Percentiles rank a stretch among this genome's conserved stretches.
These are phyloP conservation scores for Pichia sp. DNA, from an alignment of 1,139 yeast species.

Conservation along the genomic window DNA sequence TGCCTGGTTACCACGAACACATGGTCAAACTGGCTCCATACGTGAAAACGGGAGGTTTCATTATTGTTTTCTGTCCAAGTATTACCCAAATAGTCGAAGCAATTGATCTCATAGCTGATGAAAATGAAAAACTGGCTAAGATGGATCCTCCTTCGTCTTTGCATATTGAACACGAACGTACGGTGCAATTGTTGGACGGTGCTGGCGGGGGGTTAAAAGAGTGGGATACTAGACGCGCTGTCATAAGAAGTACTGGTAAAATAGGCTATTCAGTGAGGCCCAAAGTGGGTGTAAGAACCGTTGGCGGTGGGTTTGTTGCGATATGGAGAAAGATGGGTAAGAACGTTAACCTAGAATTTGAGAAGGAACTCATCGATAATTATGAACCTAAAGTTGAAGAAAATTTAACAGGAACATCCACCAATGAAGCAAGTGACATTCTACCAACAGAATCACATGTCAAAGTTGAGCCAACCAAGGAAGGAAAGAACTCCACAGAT, in stretches of 20 bases:
- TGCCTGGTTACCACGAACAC: conserved; percentile 34
- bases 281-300: conserved; percentile 35
- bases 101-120: conserved; percentile 22
- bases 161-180: conserved; percentile 23
- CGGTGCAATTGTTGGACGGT: conserved; percentile 37
- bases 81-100: conserved; percentile 38
- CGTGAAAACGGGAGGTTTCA: conserved; percentile 34
- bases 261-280: conserved; percentile 39
- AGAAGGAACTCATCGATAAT: conserved; percentile 8
- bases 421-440: too few species aligned
- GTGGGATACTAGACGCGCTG: conserved; percentile 34
- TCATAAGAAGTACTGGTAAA: conserved; percentile 32
- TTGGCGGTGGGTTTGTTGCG: conserved; percentile 43
- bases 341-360: conserved; percentile 10
- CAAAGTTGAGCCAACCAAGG: too few species aligned
- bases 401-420: neutral
- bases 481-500: too few species aligned
- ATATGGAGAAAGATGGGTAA: conserved; percentile 25
- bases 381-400: conserved; percentile 5
- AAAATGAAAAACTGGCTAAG: conserved; percentile 13
- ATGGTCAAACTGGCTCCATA: conserved; percentile 27
- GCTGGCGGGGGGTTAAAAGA: conserved; percentile 41
- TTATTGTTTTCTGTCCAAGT: conserved; percentile 39
- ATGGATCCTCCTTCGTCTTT: conserved; percentile 4
- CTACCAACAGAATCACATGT: too few species aligned